Percentiles rank a stretch among this genome's conserved stretches.
Evolutionary conservation across 2,329 filamentous ascomycete genomes (phyloP).

Genomic region (Alternaria viburni): DNA sequence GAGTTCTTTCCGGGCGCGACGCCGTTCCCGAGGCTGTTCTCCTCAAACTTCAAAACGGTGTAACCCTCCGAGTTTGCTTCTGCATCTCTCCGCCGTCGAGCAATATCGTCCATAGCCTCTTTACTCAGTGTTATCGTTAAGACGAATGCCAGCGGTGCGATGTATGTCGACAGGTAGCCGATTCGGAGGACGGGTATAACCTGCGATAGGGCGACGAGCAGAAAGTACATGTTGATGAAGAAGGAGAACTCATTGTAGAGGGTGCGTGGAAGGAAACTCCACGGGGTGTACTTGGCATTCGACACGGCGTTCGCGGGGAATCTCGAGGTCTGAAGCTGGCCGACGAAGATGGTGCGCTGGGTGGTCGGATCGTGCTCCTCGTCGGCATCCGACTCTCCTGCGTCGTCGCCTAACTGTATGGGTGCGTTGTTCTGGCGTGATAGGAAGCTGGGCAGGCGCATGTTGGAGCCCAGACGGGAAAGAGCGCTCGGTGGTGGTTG

Average conservation of each 20-base stretch:
- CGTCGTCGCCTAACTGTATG: constrained; percentile 32
- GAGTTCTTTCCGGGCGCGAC: constrained; percentile 39
- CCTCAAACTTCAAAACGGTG: constrained; percentile 74
- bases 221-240: constrained; percentile 99
- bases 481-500: constrained; percentile 44
- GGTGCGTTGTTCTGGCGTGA: constrained; percentile 31
- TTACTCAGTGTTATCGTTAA: constrained; percentile 92
- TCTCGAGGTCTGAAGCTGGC: constrained; percentile 71
- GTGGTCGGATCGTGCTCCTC: constrained; percentile 65
- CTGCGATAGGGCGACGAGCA: constrained; percentile 93
- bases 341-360: constrained; percentile 77
- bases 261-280: constrained; percentile 91
- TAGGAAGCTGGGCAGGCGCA: constrained; percentile 74
- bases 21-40: constrained; percentile 53
- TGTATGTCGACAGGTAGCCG: constrained; percentile 92
- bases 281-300: constrained; percentile 96
- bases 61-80: constrained; percentile 95
- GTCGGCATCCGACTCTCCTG: constrained; percentile 51
- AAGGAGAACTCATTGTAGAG: constrained; percentile 99
- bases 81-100: constrained; percentile 80
- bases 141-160: constrained; percentile 91
- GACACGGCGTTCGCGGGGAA: constrained; percentile 93
- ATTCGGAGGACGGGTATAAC: constrained; percentile 88
- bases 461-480: constrained; percentile 57
- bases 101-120: constrained; percentile 93